A percentile compares a stretch with the other conserved stretches of the same genome.
These are phyloP conservation scores for Colletotrichum lentis DNA, from an alignment of 2,329 filamentous ascomycete genomes.

Conservation along the genomic window DNA sequence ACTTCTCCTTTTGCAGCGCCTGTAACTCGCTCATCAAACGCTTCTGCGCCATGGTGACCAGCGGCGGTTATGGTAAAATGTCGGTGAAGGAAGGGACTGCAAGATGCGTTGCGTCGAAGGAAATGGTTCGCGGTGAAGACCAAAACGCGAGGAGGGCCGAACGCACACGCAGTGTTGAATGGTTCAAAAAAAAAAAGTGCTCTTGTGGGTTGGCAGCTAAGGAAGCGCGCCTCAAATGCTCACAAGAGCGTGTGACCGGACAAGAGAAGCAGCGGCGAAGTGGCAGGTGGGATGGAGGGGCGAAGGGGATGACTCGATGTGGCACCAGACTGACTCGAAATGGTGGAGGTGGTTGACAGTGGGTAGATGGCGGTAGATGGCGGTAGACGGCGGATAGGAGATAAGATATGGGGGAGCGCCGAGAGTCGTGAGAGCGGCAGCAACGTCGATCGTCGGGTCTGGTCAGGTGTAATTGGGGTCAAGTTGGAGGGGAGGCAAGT, in stretches of 20 bases:
- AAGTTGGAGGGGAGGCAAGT: neutral
- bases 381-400: slow-evolving; percentile 8
- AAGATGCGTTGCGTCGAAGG: neutral
- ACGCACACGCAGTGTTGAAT: neutral
- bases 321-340: slow-evolving; percentile 30
- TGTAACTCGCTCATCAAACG: slow-evolving; percentile 91
- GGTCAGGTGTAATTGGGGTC: neutral
- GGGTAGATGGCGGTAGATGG: no score
- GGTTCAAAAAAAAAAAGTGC: neutral
- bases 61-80: neutral
- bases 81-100: neutral
- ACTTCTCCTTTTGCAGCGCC: slow-evolving; percentile 84
- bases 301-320: slow-evolving; percentile 32
- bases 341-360: neutral
- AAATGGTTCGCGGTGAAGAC: neutral
- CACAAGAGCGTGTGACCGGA: slow-evolving; percentile 28
- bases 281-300: slow-evolving; percentile 24
- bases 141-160: neutral
- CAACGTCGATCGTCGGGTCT: neutral
- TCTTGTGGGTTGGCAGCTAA: neutral
- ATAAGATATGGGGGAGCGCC: slow-evolving; percentile 28
- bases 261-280: slow-evolving; percentile 2
- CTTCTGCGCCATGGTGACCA: slow-evolving; percentile 63
- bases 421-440: neutral
- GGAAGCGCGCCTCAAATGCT: slow-evolving; percentile 1